Percentiles rank a stretch among this genome's conserved stretches.
Evolutionary conservation across 257 asterid genomes (phyloP).

Genomic region (Lavandula angustifolia): DNA sequence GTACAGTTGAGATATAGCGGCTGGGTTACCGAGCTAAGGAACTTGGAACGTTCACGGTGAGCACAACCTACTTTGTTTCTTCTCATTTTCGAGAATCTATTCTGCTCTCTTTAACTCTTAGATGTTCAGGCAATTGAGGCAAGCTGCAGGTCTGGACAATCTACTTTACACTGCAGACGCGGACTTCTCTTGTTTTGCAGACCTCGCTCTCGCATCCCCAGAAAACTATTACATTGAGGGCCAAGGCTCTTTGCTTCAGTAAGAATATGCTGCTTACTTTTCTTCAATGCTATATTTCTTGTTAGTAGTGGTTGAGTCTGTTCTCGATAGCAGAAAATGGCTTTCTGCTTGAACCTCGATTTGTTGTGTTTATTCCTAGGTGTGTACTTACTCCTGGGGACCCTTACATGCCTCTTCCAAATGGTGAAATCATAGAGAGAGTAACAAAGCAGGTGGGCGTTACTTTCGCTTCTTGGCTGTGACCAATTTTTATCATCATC

Average conservation of each 20-base stretch:
- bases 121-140: slow-evolving; percentile 74
- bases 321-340: no score
- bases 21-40: slow-evolving; percentile 96
- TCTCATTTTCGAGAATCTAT: slow-evolving; percentile 10
- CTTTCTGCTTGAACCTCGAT: slow-evolving; percentile 19
- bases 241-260: slow-evolving; percentile 98
- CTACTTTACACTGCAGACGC: slow-evolving; percentile 97
- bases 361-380: slow-evolving; percentile 44
- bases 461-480: slow-evolving; percentile 14
- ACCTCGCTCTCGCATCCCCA: slow-evolving; percentile 93
- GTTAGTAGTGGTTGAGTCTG: neutral
- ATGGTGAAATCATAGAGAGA: slow-evolving; percentile 82
- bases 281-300: slow-evolving; percentile 13
- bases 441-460: slow-evolving; percentile 81
- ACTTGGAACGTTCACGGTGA: slow-evolving; percentile 86
- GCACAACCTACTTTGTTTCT: slow-evolving; percentile 22
- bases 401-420: slow-evolving; percentile 94
- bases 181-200: slow-evolving; percentile 97
- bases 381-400: slow-evolving; percentile 98
- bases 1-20: slow-evolving; percentile 96
- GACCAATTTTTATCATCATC: slow-evolving; percentile 5
- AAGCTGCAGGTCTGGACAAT: slow-evolving; percentile 85
- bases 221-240: slow-evolving; percentile 90
- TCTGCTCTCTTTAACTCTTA: slow-evolving; percentile 24
- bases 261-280: slow-evolving; percentile 34